These are phyloP conservation scores for Pisolithus tinctorius DNA, from an alignment of 768 basidiomycete genomes.

Conservation along the genomic window DNA sequence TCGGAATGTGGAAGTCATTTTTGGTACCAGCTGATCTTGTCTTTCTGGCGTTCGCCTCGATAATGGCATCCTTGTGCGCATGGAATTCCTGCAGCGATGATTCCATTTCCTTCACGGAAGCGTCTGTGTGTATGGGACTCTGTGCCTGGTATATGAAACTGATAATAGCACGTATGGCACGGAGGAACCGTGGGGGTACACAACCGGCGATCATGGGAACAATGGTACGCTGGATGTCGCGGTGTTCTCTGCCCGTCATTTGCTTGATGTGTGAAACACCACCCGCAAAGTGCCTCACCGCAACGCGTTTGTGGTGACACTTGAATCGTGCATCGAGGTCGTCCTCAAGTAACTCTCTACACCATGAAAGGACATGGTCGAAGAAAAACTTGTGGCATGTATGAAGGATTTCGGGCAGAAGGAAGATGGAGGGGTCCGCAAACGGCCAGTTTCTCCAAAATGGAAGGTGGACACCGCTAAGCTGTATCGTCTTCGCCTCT, in stretches of 20 bases:
- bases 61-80: neutral
- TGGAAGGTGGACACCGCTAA: no score
- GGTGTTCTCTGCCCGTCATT: neutral
- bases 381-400: neutral
- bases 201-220: neutral
- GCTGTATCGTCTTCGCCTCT: no score
- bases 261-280: neutral
- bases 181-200: neutral
- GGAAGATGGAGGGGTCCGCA: neutral
- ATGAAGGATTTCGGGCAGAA: neutral
- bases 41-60: neutral
- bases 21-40: neutral
- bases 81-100: neutral
- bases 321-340: no score
- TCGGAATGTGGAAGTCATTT: neutral
- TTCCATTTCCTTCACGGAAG: neutral
- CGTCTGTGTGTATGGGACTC: neutral
- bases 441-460: neutral
- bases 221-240: neutral
- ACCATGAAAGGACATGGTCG: neutral
- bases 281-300: neutral
- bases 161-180: neutral
- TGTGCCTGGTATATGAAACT: no score
- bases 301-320: neutral
- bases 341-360: no score